Base-by-base conservation (phyloP, 768 basidiomycete genomes). In the Auricularia sp. region DNA sequence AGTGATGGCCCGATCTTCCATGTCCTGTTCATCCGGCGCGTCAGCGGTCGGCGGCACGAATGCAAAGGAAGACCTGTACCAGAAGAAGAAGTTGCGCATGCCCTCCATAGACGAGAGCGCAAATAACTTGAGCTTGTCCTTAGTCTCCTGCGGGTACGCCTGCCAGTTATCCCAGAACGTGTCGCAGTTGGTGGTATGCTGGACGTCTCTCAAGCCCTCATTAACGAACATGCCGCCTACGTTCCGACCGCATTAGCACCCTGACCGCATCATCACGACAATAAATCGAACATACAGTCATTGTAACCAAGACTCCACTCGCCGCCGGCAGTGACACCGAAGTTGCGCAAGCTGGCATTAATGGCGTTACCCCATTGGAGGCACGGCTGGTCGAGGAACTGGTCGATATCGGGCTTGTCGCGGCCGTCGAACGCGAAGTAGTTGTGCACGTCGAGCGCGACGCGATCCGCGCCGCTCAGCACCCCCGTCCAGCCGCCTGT, bases 301-400 rank as follows among this genome's bases (percentile, higher is more conserved):
- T 39, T 63, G 8, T 59, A 73, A 71, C 2, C 87, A 2, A 79
- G 79, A 62, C 87, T 84, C 74, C 87, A 93, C 74, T 95, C 93
- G 53, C 90, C 93, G 0, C 84, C 85, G 33, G 87, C 71, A 14
- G 85, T 85, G 47, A 93, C 74, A 10, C 93, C 93, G 69, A 91
- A 90, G 7, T 75, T 72, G 23, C 65, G 65, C 69, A 74, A 71
- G 73, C 82, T 71, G 80, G 82, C 64, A 71, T 78, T 79, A 53
- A 77, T 70, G 16, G 69, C 66, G 11, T 68, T 69, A 2, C 73
- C 77, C 79, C 79, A 80, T 44, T 64, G 65, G 33, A 67, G 56
- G 66, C 76, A 77, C 1, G 76, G 72, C 67, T 23, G 56, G 56
- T 29, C 34, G 56, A 59, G 11, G 8, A 59, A 59, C 8, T 23